phyloP scores from a whole-genome alignment of 2,329 filamentous ascomycete genomes.

The Ascomycota sp. region DNA sequence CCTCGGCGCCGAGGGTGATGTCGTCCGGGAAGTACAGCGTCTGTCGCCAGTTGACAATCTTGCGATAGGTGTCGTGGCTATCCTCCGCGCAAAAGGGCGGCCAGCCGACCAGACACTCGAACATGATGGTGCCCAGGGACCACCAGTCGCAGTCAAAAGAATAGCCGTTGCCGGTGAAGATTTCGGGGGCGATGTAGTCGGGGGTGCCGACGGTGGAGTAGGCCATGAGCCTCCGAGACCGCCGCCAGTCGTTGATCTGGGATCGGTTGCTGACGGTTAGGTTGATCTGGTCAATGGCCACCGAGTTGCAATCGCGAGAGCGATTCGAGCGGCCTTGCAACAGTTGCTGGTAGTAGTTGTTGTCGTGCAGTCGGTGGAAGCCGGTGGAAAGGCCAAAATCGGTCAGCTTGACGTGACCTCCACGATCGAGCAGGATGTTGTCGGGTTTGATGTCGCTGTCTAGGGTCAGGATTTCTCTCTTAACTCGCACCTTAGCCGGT shows the following conservation, averaged over 20 bases:
- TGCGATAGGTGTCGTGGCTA: constrained; percentile 91
- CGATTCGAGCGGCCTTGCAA: constrained; percentile 59
- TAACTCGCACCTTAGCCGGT: too few species aligned
- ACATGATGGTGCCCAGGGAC: constrained; percentile 98
- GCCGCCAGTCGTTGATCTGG: constrained; percentile 97
- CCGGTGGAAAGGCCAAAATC: constrained; percentile 96
- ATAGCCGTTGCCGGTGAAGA: constrained; percentile 92
- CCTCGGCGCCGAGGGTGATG: constrained; percentile 69
- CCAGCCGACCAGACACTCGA: constrained; percentile 96
- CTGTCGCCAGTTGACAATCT: constrained; percentile 97
- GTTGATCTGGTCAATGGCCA: constrained; percentile 95
- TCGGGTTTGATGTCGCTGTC: constrained; percentile 93
- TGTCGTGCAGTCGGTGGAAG: constrained; percentile 94
- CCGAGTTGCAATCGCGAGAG: constrained; percentile 70
- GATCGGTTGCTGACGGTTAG: constrained; percentile 92
- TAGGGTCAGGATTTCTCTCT: background rate
- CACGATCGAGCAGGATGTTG: constrained; percentile 88
- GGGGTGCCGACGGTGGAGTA: constrained; percentile 97
- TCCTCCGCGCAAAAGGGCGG: constrained; percentile 97
- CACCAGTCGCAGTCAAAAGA: constrained; percentile 98
- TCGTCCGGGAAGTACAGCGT: constrained; percentile 94
- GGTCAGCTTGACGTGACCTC: constrained; percentile 93
- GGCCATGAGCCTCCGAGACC: constrained; percentile 83
- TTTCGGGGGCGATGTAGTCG: constrained; percentile 96
- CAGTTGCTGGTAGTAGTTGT: constrained; percentile 94